A percentile compares a stretch with the other conserved stretches of the same genome.
Evolutionary conservation across 2,329 filamentous ascomycete genomes (phyloP).

Genomic region (Canariomyces notabilis): DNA sequence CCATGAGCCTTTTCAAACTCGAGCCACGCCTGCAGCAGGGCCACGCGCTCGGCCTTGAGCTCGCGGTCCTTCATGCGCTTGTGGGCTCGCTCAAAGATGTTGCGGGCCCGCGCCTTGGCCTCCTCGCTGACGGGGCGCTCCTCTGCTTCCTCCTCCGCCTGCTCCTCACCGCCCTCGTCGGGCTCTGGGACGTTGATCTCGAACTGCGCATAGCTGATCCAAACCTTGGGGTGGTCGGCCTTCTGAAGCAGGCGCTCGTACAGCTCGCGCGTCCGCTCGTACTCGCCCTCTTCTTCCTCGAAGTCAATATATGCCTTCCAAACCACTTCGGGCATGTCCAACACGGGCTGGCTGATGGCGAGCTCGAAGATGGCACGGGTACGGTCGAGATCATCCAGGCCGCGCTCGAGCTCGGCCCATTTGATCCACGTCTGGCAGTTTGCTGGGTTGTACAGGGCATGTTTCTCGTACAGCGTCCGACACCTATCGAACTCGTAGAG

Average conservation of each 20-base stretch:
- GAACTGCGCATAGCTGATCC: constrained; percentile 98
- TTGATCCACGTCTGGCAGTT: constrained; percentile 96
- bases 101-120: constrained; percentile 76
- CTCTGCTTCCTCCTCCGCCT: constrained; percentile 56
- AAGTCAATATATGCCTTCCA: constrained; percentile 99
- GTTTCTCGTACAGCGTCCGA: constrained; percentile 87
- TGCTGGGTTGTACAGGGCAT: constrained; percentile 83
- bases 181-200: constrained; percentile 86
- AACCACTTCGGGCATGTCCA: constrained; percentile 96
- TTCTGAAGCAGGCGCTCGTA: constrained; percentile 90
- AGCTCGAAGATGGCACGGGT: constrained; percentile 89
- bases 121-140: constrained; percentile 71
- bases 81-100: constrained; percentile 80
- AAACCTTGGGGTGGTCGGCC: constrained; percentile 98
- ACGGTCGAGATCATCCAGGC: constrained; percentile 82
- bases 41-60: constrained; percentile 89
- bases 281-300: constrained; percentile 92
- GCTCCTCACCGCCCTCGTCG: constrained; percentile 50
- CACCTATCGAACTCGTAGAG: constrained; percentile 92
- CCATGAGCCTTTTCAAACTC: constrained; percentile 88
- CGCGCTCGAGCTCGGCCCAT: constrained; percentile 88
- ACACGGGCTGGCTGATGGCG: constrained; percentile 70
- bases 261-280: constrained; percentile 70
- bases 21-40: constrained; percentile 86
- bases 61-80: constrained; percentile 83